A percentile compares a stretch with the other conserved stretches of the same genome.
These are phyloP conservation scores for Aspergillus floridensis DNA, from an alignment of 2,329 filamentous ascomycete species.

Conservation along the genomic window DNA sequence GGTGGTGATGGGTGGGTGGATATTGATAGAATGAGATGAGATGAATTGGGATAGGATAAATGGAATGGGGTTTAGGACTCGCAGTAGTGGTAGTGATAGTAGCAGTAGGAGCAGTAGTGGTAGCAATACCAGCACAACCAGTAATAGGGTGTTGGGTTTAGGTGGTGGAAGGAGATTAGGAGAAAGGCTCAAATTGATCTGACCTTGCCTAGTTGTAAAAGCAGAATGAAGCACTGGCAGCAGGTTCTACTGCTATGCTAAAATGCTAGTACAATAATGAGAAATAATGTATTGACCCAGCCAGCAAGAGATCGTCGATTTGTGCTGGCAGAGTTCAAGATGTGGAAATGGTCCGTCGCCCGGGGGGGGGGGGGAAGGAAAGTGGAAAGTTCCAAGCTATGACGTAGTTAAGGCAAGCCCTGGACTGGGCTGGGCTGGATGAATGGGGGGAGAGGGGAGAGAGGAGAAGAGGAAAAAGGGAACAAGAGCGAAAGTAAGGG, in stretches of 20 bases:
- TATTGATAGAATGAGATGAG: background rate
- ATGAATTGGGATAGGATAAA: background rate
- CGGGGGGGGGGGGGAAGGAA: background rate
- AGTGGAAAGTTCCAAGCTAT: conserved; percentile 20
- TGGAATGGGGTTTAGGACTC: background rate
- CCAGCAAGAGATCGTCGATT: conserved; percentile 21
- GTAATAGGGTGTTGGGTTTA: background rate
- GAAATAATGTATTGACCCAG: background rate
- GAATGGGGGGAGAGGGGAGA: background rate
- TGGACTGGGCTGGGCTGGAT: background rate
- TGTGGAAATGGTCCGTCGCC: conserved; percentile 26
- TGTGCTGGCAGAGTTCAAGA: conserved; percentile 12
- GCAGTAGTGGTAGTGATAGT: background rate
- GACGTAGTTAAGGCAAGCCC: conserved; percentile 27
- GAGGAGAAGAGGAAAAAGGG: background rate
- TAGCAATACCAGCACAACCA: no score
- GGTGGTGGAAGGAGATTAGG: conserved; percentile 4
- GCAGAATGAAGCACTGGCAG: conserved; percentile 12
- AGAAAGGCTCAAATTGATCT: conserved; percentile 20
- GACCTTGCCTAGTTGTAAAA: conserved; percentile 17
- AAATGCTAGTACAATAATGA: background rate
- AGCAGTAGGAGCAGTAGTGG: background rate
- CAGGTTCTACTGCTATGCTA: conserved; percentile 16
- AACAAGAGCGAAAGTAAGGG: background rate
- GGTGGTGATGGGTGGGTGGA: no score